phyloP scores from a whole-genome alignment of 1,284 basidiomycete species.

The Sphaerobolus stellatus region DNA sequence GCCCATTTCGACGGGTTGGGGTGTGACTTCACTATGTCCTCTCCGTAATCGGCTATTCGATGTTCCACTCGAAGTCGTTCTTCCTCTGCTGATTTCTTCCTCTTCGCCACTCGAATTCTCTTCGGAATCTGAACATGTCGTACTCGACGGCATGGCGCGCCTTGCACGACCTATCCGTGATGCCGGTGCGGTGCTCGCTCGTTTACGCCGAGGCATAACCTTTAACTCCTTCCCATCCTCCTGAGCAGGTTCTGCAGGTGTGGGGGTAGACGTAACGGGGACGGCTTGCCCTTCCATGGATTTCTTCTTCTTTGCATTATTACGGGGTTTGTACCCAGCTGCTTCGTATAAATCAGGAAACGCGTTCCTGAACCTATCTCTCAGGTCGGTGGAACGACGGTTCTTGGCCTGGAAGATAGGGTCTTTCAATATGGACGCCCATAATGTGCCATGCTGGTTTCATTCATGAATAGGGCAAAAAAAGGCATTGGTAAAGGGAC shows the following conservation, averaged over 20 bases:
- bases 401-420: constrained; percentile 80
- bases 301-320: constrained; percentile 46
- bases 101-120: constrained; percentile 65
- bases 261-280: constrained; percentile 29
- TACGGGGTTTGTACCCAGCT: constrained; percentile 80
- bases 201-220: constrained; percentile 51
- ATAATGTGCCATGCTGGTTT: constrained; percentile 71
- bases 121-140: constrained; percentile 69
- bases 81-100: constrained; percentile 42
- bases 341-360: constrained; percentile 84
- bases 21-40: constrained; percentile 9
- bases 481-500: background rate
- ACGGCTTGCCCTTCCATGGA: constrained; percentile 39
- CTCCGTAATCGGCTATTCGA: background rate
- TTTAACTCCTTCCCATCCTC: constrained; percentile 1
- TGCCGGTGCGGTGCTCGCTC: constrained; percentile 38
- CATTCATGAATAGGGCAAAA: background rate
- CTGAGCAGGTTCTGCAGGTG: background rate
- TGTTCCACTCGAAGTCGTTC: background rate
- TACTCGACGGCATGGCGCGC: constrained; percentile 72
- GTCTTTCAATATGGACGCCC: constrained; percentile 87
- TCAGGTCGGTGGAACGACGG: constrained; percentile 78
- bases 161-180: constrained; percentile 61
- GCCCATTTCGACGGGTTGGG: constrained; percentile 5
- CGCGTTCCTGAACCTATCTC: constrained; percentile 87